Conservation (phyloP, 2,329 filamentous ascomycete species). For the Clarireedia monteithiana region DNA sequence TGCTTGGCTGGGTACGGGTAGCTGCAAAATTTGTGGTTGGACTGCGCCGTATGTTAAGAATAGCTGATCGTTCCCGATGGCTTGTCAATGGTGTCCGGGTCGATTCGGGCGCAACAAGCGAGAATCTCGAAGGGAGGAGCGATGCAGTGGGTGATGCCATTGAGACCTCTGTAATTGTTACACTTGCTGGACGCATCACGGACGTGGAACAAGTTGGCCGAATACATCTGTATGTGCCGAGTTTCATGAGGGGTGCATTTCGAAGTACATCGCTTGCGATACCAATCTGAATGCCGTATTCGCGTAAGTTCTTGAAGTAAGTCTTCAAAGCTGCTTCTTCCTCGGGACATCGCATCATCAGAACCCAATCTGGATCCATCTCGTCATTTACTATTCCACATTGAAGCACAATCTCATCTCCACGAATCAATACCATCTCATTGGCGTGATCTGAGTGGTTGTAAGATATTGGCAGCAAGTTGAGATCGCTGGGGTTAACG, state of each 20-base stretch:
- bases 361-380: slow-evolving; percentile 3
- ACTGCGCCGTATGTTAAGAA: no score
- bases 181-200: background rate
- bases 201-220: background rate
- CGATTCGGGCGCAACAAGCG: background rate
- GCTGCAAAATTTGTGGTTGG: no score
- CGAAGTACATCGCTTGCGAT: background rate
- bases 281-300: background rate
- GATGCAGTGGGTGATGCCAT: background rate
- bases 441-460: background rate
- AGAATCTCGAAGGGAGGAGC: background rate
- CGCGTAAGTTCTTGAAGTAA: background rate
- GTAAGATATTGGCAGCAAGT: background rate
- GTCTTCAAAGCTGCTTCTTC: slow-evolving; percentile 4
- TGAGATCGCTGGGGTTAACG: slow-evolving; percentile 7
- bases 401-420: background rate
- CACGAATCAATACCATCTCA: slow-evolving; percentile 1
- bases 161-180: background rate
- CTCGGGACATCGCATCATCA: slow-evolving; percentile 3
- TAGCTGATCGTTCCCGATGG: no score
- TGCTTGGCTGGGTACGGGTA: no score
- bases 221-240: background rate
- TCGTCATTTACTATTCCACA: background rate
- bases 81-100: no score
- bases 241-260: background rate